phyloP scores from a whole-genome alignment of 257 asterid genomes.

The Jacaranda mimosifolia region DNA sequence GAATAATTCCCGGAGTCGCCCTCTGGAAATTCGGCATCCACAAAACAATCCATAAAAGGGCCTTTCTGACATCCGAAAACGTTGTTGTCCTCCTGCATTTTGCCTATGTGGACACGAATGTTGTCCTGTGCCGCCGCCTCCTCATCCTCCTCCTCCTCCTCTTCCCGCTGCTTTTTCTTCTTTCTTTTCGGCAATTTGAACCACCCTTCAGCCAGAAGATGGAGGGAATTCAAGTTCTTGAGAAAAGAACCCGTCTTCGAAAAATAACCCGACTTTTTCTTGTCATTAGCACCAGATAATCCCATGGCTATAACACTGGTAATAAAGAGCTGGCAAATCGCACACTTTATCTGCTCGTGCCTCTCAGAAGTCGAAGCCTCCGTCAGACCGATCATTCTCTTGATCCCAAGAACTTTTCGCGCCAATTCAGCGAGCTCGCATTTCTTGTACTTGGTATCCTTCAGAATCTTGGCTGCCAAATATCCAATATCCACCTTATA shows the following conservation, averaged over 20 bases:
- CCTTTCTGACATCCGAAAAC: slow-evolving; percentile 10
- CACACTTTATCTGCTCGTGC: slow-evolving; percentile 79
- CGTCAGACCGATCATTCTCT: slow-evolving; percentile 71
- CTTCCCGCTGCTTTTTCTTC: slow-evolving; percentile 29
- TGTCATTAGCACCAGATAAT: slow-evolving; percentile 48
- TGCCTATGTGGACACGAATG: not conserved
- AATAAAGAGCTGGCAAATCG: slow-evolving; percentile 84
- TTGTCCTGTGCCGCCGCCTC: not conserved
- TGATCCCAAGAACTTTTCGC: slow-evolving; percentile 68
- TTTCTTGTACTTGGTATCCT: slow-evolving; percentile 58
- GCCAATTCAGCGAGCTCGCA: slow-evolving; percentile 71
- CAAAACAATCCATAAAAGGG: slow-evolving; percentile 11
- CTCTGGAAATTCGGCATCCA: not conserved
- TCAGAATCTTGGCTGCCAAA: slow-evolving; percentile 64
- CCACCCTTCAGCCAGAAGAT: slow-evolving; percentile 73
- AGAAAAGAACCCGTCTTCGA: slow-evolving; percentile 56
- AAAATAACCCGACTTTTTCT: slow-evolving; percentile 38
- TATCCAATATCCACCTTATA: slow-evolving; percentile 65
- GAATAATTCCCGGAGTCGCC: slow-evolving; percentile 32
- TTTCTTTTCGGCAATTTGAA: slow-evolving; percentile 59
- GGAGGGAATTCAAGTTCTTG: slow-evolving; percentile 65
- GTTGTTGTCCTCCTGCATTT: slow-evolving; percentile 45
- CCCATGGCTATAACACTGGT: slow-evolving; percentile 75
- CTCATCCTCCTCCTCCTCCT: not conserved
- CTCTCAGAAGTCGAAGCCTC: slow-evolving; percentile 77